phyloP scores from a whole-genome alignment of 331 rosid species.

The Malus hybrid region DNA sequence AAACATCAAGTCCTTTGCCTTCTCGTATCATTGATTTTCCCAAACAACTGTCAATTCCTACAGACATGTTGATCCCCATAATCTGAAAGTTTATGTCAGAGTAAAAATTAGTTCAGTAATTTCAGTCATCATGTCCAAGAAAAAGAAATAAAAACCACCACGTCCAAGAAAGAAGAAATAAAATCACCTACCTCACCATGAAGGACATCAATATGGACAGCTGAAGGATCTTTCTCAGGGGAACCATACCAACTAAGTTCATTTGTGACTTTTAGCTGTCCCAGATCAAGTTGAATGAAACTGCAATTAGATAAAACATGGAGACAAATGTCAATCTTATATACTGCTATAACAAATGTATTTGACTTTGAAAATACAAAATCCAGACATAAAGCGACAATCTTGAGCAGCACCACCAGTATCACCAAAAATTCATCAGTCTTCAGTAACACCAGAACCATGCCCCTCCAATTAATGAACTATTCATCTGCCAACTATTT shows the following conservation, averaged over 20 bases:
- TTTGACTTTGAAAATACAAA: background rate
- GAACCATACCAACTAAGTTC: conserved; percentile 90
- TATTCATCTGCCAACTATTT: background rate
- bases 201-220: conserved; percentile 83
- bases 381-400: conserved; percentile 5
- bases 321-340: background rate
- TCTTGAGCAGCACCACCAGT: background rate
- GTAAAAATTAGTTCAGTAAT: conserved; percentile 16
- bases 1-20: conserved; percentile 74
- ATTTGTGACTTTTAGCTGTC: conserved; percentile 71
- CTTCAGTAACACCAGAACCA: background rate
- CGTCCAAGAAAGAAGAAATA: background rate
- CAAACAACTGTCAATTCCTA: conserved; percentile 66
- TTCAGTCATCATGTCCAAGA: background rate
- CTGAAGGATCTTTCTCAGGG: conserved; percentile 76
- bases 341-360: background rate
- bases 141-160: background rate
- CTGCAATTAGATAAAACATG: conserved; percentile 29
- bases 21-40: conserved; percentile 31
- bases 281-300: conserved; percentile 96
- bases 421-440: background rate
- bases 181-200: conserved; percentile 68
- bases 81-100: conserved; percentile 46
- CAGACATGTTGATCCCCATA: conserved; percentile 87
- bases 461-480: background rate